These are phyloP conservation scores for Hyaloraphidium curvatum DNA, from an alignment of 192 early-diverging fungal species.

Conservation along the genomic window DNA sequence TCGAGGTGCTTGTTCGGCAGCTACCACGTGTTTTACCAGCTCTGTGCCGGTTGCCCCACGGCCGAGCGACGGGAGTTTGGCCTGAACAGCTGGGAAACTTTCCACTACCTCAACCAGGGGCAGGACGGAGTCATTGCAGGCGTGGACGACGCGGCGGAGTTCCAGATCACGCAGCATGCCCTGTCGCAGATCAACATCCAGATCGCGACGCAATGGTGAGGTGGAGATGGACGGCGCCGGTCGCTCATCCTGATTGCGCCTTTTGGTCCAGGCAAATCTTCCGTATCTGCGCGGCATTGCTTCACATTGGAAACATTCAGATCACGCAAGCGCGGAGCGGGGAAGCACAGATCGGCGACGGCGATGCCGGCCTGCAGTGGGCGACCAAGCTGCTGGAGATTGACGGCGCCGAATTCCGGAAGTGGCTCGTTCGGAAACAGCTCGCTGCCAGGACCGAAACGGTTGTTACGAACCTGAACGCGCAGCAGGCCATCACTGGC, in stretches of 20 bases:
- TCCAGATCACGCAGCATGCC: slow-evolving; percentile 66
- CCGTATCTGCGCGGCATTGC: slow-evolving; percentile 68
- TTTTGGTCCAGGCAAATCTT: slow-evolving; percentile 42
- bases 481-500: slow-evolving; percentile 50
- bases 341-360: slow-evolving; percentile 51
- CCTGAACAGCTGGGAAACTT: slow-evolving; percentile 49
- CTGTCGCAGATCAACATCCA: slow-evolving; percentile 72
- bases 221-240: neutral
- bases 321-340: slow-evolving; percentile 46
- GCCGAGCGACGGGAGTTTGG: slow-evolving; percentile 68
- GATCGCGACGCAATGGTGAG: slow-evolving; percentile 57
- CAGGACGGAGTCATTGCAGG: slow-evolving; percentile 54
- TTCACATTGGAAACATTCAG: slow-evolving; percentile 92
- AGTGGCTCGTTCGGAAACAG: slow-evolving; percentile 90
- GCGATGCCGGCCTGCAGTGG: slow-evolving; percentile 46
- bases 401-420: slow-evolving; percentile 58
- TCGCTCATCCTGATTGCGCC: neutral
- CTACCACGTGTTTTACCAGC: slow-evolving; percentile 99
- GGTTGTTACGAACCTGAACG: slow-evolving; percentile 61
- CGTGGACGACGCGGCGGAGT: slow-evolving; percentile 86
- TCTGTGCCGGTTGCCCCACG: slow-evolving; percentile 72
- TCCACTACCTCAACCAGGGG: slow-evolving; percentile 79
- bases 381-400: slow-evolving; percentile 63
- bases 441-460: slow-evolving; percentile 80
- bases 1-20: too few species aligned